Percentiles rank a stretch among this genome's conserved stretches.
Evolutionary conservation across 176 grass and related monocot genomes (phyloP).

Genomic region (Avena insularis): DNA sequence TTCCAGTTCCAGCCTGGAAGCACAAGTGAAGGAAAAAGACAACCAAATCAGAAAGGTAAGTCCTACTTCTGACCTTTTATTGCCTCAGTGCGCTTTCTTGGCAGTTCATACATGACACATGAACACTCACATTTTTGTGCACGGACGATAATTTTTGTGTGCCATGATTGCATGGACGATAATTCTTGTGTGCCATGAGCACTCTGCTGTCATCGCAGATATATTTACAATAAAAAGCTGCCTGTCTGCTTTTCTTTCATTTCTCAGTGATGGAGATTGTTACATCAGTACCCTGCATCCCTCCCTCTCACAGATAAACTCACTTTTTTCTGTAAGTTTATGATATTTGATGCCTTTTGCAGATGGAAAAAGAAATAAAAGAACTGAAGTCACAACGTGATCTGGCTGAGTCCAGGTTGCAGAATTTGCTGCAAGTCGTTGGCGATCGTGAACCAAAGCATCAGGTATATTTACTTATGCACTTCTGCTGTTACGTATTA

Average conservation of each 20-base stretch:
- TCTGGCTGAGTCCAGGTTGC: conserved; percentile 74
- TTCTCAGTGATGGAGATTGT: conserved; percentile 19
- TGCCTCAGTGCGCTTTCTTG: neutral
- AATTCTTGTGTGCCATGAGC: neutral
- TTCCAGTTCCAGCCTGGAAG: too few species aligned
- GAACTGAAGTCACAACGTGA: conserved; percentile 81
- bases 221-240: neutral
- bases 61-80: neutral
- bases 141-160: neutral
- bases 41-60: too few species aligned
- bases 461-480: conserved; percentile 51
- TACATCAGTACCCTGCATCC: neutral
- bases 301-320: neutral
- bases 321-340: conserved; percentile 28
- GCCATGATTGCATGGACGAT: too few species aligned
- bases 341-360: conserved; percentile 30
- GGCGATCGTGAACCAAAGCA: conserved; percentile 59
- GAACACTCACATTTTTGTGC: conserved; percentile 16
- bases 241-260: neutral
- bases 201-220: neutral
- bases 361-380: conserved; percentile 97
- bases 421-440: conserved; percentile 66
- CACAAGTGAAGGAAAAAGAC: too few species aligned
- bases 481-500: neutral
- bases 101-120: neutral